phyloP scores from a whole-genome alignment of 495 filamentous ascomycete species.

The Tetracladium setigerum region DNA sequence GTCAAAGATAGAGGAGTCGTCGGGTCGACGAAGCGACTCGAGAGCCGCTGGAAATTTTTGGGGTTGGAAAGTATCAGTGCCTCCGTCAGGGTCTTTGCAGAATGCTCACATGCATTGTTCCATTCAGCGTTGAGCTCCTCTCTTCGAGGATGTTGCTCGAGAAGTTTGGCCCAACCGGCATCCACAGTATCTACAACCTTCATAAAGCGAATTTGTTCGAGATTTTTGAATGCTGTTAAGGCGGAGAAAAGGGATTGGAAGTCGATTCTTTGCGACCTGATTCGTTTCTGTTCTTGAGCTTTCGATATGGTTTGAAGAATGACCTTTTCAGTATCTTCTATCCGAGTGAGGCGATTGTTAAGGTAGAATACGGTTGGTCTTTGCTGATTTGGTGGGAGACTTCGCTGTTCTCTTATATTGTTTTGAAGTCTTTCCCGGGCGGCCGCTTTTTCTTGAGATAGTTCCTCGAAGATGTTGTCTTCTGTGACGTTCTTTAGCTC shows the following conservation, averaged over 20 bases:
- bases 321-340: conserved; percentile 24
- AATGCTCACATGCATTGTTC: conserved; percentile 56
- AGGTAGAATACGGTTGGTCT: too few species aligned
- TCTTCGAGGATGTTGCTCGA: neutral
- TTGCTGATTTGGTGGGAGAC: too few species aligned
- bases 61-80: conserved; percentile 49
- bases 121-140: conserved; percentile 29
- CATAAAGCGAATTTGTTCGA: conserved; percentile 61
- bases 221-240: conserved; percentile 49
- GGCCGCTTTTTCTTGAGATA: conserved; percentile 1
- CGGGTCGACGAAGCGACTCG: conserved; percentile 57
- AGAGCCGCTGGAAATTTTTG: conserved; percentile 46
- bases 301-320: conserved; percentile 19
- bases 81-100: conserved; percentile 47
- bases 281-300: conserved; percentile 9
- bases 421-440: neutral
- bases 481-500: neutral
- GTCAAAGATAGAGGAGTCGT: conserved; percentile 46
- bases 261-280: conserved; percentile 4
- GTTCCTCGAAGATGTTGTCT: neutral
- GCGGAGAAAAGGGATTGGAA: neutral
- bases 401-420: too few species aligned
- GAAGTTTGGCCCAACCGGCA: conserved; percentile 1
- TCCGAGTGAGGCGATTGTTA: neutral
- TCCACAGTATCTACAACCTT: conserved; percentile 45